Evolutionary conservation across 2,329 filamentous ascomycete species (phyloP).

Genomic region (Trichoderma polysporum): DNA sequence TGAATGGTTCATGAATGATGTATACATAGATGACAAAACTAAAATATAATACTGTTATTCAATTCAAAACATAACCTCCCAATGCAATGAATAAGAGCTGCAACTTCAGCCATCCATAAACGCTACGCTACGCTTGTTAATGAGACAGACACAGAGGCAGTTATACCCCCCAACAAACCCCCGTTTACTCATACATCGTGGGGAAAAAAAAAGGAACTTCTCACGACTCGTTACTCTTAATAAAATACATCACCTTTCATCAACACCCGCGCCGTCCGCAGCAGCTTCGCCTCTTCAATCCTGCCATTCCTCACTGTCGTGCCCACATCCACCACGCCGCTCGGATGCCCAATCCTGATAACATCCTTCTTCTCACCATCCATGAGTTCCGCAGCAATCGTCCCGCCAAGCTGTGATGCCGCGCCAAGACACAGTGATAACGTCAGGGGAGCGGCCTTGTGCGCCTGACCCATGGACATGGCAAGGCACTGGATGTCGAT

Average conservation of each 20-base stretch:
- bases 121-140: too few species aligned
- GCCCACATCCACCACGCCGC: constrained; percentile 47
- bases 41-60: too few species aligned
- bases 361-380: constrained; percentile 26
- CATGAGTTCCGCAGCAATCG: constrained; percentile 39
- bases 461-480: constrained; percentile 56
- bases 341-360: constrained; percentile 48
- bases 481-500: constrained; percentile 48
- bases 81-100: too few species aligned
- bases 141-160: too few species aligned
- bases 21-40: too few species aligned
- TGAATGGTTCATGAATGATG: not conserved
- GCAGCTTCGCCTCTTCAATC: constrained; percentile 45
- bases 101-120: too few species aligned
- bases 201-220: not conserved
- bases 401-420: constrained; percentile 47
- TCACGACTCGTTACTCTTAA: constrained; percentile 19
- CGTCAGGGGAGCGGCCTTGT: constrained; percentile 57
- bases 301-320: constrained; percentile 40
- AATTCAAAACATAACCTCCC: too few species aligned
- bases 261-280: constrained; percentile 48
- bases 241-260: constrained; percentile 53
- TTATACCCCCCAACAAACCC: too few species aligned
- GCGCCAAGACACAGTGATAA: constrained; percentile 53
- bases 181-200: too few species aligned